A percentile compares a stretch with the other conserved stretches of the same genome.
Conservation (phyloP, 1,284 basidiomycete species). For the Austroboletus novae-zelandiae region DNA sequence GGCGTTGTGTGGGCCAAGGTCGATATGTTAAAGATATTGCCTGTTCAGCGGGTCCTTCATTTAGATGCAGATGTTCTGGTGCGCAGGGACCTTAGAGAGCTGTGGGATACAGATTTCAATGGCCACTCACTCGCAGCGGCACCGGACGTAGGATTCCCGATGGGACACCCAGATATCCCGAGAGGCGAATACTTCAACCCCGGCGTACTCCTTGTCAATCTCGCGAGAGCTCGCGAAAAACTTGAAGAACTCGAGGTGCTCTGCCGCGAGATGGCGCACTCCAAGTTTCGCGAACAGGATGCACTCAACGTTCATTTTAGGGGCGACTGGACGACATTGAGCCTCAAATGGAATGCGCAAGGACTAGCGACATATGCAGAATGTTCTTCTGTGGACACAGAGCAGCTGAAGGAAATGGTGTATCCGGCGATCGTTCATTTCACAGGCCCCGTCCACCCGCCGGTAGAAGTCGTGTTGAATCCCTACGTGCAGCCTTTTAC, state of each 20-base stretch:
- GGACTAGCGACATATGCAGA: constrained; percentile 55
- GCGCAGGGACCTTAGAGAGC: constrained; percentile 36
- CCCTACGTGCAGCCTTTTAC: constrained; percentile 52
- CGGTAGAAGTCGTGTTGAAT: constrained; percentile 44
- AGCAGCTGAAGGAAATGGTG: constrained; percentile 34
- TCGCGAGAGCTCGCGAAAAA: constrained; percentile 37
- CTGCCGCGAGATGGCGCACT: constrained; percentile 27
- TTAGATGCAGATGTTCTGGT: constrained; percentile 55
- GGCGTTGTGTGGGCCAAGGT: constrained; percentile 51
- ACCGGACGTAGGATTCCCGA: constrained; percentile 50
- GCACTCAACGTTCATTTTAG: constrained; percentile 48
- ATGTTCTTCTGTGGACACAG: constrained; percentile 35
- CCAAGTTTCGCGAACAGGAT: constrained; percentile 48
- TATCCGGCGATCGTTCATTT: constrained; percentile 54
- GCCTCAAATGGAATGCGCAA: constrained; percentile 52
- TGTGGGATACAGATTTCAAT: constrained; percentile 48
- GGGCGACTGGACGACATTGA: constrained; percentile 40
- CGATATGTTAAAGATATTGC: constrained; percentile 44
- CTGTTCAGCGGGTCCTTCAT: constrained; percentile 50
- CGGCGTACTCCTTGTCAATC: constrained; percentile 52
- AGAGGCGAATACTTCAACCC: constrained; percentile 51
- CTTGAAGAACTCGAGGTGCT: constrained; percentile 28
- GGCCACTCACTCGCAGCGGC: constrained; percentile 43
- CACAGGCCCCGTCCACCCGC: constrained; percentile 52
- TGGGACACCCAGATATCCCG: constrained; percentile 39